Evolutionary conservation across 2,329 filamentous ascomycete genomes (phyloP).

Genomic region (Aspergillus cejpii): DNA sequence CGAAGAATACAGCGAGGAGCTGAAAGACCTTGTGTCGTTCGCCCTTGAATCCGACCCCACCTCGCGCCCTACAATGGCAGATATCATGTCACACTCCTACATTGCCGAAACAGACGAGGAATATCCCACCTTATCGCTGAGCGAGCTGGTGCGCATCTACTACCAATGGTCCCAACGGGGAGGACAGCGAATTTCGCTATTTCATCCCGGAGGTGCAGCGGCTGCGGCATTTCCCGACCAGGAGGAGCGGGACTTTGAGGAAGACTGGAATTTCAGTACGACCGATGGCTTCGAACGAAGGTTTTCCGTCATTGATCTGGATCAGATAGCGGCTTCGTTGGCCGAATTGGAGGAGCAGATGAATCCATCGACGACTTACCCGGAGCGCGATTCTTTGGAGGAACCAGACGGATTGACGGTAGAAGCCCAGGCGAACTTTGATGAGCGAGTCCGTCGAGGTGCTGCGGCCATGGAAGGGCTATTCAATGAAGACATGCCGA

Average conservation of each 20-base stretch:
- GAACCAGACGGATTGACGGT: conserved; percentile 33
- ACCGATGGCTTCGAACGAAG: conserved; percentile 54
- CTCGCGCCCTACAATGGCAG: conserved; percentile 43
- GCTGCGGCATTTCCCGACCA: conserved; percentile 47
- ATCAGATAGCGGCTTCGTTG: conserved; percentile 44
- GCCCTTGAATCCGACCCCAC: conserved; percentile 40
- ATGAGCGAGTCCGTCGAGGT: conserved; percentile 53
- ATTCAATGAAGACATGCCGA: conserved; percentile 50
- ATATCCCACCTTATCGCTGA: conserved; percentile 41
- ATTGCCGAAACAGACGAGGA: conserved; percentile 38
- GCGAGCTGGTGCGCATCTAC: conserved; percentile 44
- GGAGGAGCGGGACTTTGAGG: conserved; percentile 39
- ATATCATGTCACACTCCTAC: conserved; percentile 43
- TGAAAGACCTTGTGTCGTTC: conserved; percentile 42
- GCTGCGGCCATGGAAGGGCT: conserved; percentile 52
- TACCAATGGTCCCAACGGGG: conserved; percentile 46
- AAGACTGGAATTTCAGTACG: conserved; percentile 61
- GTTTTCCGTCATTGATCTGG: conserved; percentile 43
- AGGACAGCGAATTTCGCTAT: conserved; percentile 50
- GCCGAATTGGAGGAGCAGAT: conserved; percentile 39
- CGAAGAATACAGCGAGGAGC: conserved; percentile 39
- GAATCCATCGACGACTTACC: conserved; percentile 25
- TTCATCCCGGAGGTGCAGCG: conserved; percentile 53
- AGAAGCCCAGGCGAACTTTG: conserved; percentile 48
- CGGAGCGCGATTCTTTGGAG: conserved; percentile 25